Evolutionary conservation across 306 rosid species (phyloP), one percentile per base, ranked within the genome.

Genomic region (Erythrophleum fordii): DNA sequence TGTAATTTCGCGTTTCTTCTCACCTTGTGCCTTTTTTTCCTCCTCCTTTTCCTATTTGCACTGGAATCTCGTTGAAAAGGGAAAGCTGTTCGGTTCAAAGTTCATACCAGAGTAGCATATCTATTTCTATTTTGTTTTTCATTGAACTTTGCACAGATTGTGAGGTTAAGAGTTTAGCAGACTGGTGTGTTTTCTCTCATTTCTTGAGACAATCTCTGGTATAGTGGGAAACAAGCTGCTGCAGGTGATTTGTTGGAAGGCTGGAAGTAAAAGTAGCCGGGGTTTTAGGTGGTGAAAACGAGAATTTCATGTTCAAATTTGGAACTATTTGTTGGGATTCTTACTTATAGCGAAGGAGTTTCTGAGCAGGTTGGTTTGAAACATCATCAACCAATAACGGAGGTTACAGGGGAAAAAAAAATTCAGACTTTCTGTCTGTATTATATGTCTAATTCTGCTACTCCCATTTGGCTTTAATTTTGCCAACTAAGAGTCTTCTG

Each of bases 401-500:
- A 69, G 77, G 77, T 62, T 71, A 64, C 75, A 67, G 31, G 3
- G 31, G 3, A 10, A 22, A 8, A 22, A 34, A 71, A 76, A 64
- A 18, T 34, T 53, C 76, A 37, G 73, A 48, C 73, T 23, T 45
- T 52, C 65, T 80, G 84, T 87, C 77, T 64, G 45, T 77, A 20
- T 79, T 72, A n/a, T 22, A 80, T 22, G 34, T 67, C 69, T 25
- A 65, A 52, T 31, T 65, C 60, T 37, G 74, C 17, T 69, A 18
- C 56, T 34, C 29, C 51, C 37, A 73, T 62, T 82, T 55, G 72
- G 78, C 85, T 62, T 82, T 56, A 77, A 75, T 75, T 73, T 81
- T 25, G 1, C 80, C 77, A 83, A 31, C 64, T 65, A 58, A 80
- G 79, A 81, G 46, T 74, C 80, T 78, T 81, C 77, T 75, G 35